Base-by-base conservation (phyloP, 257 asterid genomes). In the Solanum virginianum region DNA sequence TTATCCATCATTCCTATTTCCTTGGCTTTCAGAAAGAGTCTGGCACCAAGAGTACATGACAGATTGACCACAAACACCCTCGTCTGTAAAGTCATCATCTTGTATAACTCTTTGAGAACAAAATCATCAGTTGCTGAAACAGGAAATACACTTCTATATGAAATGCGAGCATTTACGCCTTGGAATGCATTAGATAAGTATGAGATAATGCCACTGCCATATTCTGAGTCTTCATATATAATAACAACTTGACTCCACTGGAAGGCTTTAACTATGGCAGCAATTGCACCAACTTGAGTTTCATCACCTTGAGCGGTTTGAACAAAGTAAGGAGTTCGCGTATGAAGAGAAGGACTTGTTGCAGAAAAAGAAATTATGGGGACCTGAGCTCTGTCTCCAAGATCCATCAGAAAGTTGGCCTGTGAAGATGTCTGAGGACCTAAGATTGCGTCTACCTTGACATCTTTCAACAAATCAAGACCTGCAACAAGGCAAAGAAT, bases 281-380 rank as follows among this genome's bases (percentile, higher is more conserved):
- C 90, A 36, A 93, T 90, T 29, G 92, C 93, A 53, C 87, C 77
- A 24, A 85, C 93, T 84, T 92, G 94, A 60, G 87, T 60, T 32
- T 90, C 88, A 56, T 89, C 92, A 1, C 75, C 54, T 60, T 81
- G 72, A 13, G 80, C 7, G 29, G 88, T 13, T 49, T 82, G 81
- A 41, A 86, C 59, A 56, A 86, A 86, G 84, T 83, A 86, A 39
- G 86, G 74, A 56, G 66, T 79, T 56, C 49, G 63, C 14, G 81
- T 47, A 47, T 81, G 81, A 84, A 85, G 80, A 54, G 85, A 63
- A 72, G 87, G 88, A 49, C 86, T 82, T 20, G 87, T 87, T 63
- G 86, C 88, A 16, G 89, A 62, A 39, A 86, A 86, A 29, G 88
- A 87, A 74, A 87, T 70, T 60, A 87, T 71, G 51, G 88, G 90